Conservation (phyloP, 202 grass and related monocot genomes). For the Hordeum pubiflorum region DNA sequence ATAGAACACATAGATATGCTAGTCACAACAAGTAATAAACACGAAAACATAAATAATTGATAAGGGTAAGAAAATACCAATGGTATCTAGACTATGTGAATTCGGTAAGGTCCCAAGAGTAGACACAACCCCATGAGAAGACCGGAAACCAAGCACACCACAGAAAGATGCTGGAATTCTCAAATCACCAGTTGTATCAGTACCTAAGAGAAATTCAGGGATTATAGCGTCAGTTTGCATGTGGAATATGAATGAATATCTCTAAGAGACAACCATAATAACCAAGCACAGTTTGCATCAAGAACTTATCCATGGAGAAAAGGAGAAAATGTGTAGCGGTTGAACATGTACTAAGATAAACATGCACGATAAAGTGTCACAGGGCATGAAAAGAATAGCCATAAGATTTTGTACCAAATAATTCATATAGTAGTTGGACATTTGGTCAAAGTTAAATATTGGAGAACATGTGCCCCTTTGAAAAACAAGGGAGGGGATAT, state of each 20-base stretch:
- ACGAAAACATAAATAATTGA: neutral
- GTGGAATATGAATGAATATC: neutral
- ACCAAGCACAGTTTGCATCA: slow-evolving; percentile 12
- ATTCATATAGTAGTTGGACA: neutral
- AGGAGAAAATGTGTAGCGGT: neutral
- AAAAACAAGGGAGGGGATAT: neutral
- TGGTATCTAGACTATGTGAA: slow-evolving; percentile 80
- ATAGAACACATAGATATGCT: slow-evolving; percentile 5
- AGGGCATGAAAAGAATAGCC: neutral
- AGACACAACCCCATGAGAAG: slow-evolving; percentile 82
- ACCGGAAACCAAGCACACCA: slow-evolving; percentile 71
- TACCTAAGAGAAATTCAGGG: slow-evolving; percentile 45
- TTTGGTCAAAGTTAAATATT: slow-evolving; percentile 1
- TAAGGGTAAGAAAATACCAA: slow-evolving; percentile 47
- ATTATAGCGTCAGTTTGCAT: slow-evolving; percentile 16
- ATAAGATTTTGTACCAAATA: neutral
- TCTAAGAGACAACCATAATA: slow-evolving; percentile 14
- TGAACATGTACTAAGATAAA: neutral
- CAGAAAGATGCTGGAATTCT: slow-evolving; percentile 94
- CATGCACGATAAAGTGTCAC: neutral
- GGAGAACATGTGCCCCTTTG: neutral
- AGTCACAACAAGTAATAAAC: slow-evolving; percentile 7
- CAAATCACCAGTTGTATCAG: slow-evolving; percentile 79
- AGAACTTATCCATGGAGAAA: slow-evolving; percentile 6
- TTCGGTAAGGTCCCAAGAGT: slow-evolving; percentile 70